Conservation (phyloP, 495 filamentous ascomycete species). For the Astrothelium subdiscretum region DNA sequence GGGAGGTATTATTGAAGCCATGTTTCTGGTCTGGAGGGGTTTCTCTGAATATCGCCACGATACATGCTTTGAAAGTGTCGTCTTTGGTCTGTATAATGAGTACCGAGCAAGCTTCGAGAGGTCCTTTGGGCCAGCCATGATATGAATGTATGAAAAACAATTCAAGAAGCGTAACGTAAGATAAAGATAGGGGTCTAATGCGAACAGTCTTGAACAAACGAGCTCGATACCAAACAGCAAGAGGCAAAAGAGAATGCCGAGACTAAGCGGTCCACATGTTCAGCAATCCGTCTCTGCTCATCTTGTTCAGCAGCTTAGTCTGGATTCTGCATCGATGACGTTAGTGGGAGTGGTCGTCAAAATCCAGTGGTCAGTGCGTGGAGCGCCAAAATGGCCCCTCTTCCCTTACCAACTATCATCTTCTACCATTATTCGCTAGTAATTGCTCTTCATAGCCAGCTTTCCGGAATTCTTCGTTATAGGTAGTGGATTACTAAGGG, state of each 20-base stretch:
- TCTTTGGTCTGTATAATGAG: neutral
- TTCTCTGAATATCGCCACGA: neutral
- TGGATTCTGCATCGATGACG: no score
- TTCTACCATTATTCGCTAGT: no score
- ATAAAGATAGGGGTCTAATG: neutral
- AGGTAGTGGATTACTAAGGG: no score
- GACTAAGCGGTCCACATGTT: neutral
- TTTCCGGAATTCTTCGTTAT: no score
- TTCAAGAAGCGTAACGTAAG: neutral
- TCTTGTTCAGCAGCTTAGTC: no score
- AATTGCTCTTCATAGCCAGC: no score
- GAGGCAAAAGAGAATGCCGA: neutral
- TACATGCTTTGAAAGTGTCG: neutral
- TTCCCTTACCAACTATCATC: no score
- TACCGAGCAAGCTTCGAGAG: neutral
- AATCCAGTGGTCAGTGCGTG: no score
- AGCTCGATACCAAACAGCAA: neutral
- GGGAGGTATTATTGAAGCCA: constrained; percentile 49
- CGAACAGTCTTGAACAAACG: neutral
- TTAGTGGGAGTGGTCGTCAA: no score
- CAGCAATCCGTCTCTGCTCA: no score
- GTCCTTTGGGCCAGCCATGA: neutral
- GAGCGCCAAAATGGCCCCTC: no score
- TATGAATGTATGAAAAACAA: no score
- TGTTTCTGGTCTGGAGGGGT: neutral